These are phyloP conservation scores for Silene coronaria DNA, from an alignment of 179 eudicot species.

Conservation along the genomic window DNA sequence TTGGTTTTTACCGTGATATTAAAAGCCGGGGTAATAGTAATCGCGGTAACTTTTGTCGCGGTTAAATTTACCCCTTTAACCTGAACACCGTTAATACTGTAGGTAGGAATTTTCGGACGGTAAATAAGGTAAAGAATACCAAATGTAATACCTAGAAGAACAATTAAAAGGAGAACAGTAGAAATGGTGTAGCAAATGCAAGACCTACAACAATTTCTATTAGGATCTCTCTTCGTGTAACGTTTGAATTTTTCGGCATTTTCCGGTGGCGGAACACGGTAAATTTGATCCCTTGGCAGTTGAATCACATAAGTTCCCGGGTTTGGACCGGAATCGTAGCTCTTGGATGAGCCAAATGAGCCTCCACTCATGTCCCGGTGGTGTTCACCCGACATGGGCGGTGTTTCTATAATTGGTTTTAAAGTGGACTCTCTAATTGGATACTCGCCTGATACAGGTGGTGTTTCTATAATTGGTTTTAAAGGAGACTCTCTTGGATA, in stretches of 20 bases:
- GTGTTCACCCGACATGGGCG: conserved; percentile 28
- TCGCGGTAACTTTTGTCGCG: conserved; percentile 24
- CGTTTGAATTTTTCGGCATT: conserved; percentile 45
- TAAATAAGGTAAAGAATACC: conserved; percentile 62
- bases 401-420: conserved; percentile 27
- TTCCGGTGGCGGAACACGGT: conserved; percentile 68
- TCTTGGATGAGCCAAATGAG: conserved; percentile 36
- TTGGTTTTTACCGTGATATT: conserved; percentile 47
- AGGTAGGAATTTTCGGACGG: conserved; percentile 58
- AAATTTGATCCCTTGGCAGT: conserved; percentile 69
- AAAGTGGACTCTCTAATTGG: conserved; percentile 5
- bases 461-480: conserved; percentile 13
- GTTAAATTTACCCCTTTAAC: conserved; percentile 49
- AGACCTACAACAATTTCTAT: conserved; percentile 38
- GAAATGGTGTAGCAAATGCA: conserved; percentile 42
- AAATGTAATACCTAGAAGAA: conserved; percentile 41
- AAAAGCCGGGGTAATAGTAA: conserved; percentile 46
- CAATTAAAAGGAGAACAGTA: conserved; percentile 28
- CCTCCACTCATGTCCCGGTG: conserved; percentile 34
- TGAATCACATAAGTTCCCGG: conserved; percentile 67
- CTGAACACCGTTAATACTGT: conserved; percentile 40
- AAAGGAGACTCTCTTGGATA: conserved; percentile 20
- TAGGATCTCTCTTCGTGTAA: conserved; percentile 25
- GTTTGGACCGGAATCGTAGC: conserved; percentile 32
- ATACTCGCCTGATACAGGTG: conserved; percentile 27